Evolutionary conservation across 2,329 filamentous ascomycete genomes (phyloP), one percentile per base, ranked within the genome.

Genomic region (Colletotrichum sp.): DNA sequence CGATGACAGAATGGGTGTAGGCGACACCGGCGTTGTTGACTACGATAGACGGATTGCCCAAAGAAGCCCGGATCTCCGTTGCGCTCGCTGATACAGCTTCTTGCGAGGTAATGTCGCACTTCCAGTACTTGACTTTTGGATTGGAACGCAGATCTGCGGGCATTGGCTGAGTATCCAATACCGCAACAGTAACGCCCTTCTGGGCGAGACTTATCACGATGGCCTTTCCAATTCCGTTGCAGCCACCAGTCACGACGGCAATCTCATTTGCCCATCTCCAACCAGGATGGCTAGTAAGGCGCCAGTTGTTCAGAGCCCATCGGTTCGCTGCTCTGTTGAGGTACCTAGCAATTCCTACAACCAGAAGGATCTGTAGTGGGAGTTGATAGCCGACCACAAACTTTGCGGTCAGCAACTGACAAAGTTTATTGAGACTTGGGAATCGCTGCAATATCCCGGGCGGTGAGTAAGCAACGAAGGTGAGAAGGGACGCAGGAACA

Each of bases 21-120:
- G 67, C 62, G 29, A 93, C 87, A 73, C 92, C 92, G 7, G 93
- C 93, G 78, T 94, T 94, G 84, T 94, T 93, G 84, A 94, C 92
- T 6, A 95, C 85, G 74, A 95, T 85, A 0, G 92, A 94, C 0
- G 93, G 93, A 62, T 89, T 38, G 7, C 78, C 78, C 2, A 77
- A 62, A 5, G 83, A 80, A 11, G 80, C 76, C 4, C 82, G 81
- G 15, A 89, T 70, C 1, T 80, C 76, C 6, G 80, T 77, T 34
- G 87, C 87, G 1, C 83, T 85, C 3, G 82, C 79, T 21, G 83
- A 81, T 4, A 91, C 86, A 0, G 86, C 85, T 8, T 85, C 81
- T 18, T 85, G 79, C 3, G 84, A 84, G 29, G 67, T 63, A 9
- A 70, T 61, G 21, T 70, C 67, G 67, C 67, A 70, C 18, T 64